Evolutionary conservation across 1,139 yeast species (phyloP), one percentile per base, ranked within the genome.

Genomic region (Ogataea hybrid): DNA sequence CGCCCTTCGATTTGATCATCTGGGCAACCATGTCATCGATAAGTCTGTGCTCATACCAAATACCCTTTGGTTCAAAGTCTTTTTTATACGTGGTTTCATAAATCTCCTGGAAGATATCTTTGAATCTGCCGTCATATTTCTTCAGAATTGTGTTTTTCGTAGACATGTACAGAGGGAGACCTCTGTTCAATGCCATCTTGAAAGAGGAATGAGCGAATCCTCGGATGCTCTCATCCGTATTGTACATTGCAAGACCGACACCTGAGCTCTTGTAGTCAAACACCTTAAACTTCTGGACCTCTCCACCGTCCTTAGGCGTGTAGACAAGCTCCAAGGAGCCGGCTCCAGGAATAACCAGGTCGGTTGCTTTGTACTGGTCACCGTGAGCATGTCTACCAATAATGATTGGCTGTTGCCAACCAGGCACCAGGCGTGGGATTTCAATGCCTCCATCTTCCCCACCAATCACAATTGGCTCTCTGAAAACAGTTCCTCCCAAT

Each of bases 11-110:
- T 72, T 90, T 90, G 66, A 90, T 71, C 96, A 90, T 90, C 71
- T 90, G 97, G 17, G 97, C 97, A 48, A 90, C 97, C 97, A 90
- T 90, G 65, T 90, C 97, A 68, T 90, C 97, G 56, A 90, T 90
- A 62, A 90, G 75, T 61, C 97, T 80, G 74, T 90, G 97, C 71
- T 90, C 97, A 67, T 86, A 90, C 90, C 95, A 89, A 65, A 90
- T 84, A 20, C 88, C 92, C 37, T 72, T 71, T 41, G 71, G 71
- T 61, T 88, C 96, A 64, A 90, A 88, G 54, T 79, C 69, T 17
- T 68, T 52, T 69, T 82, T 78, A 72, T 85, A 90, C 54, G 77
- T 75, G 38, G 69, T 54, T 47, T 81, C 95, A 67, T 83, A 90
- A 57, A 90, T 70, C 50, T 75, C 79, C 69, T 86, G 88, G 73